These are phyloP conservation scores for Euphorbia lathyris DNA, from an alignment of 345 rosid species.

Conservation along the genomic window DNA sequence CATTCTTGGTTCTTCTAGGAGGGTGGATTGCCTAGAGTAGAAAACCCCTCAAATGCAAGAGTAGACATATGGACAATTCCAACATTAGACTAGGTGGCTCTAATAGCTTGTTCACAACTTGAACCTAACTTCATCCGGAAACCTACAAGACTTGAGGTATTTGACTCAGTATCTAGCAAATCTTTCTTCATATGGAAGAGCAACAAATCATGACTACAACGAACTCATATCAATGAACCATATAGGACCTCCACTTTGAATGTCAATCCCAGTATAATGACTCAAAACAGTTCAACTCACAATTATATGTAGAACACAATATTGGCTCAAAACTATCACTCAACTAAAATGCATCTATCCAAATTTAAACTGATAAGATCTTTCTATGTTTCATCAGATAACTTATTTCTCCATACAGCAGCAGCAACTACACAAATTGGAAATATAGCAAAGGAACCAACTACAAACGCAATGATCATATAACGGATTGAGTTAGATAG, in stretches of 20 bases:
- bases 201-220: neutral
- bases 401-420: neutral
- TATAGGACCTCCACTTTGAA: neutral
- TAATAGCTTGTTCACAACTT: too few relatives aligned
- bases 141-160: neutral
- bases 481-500: neutral
- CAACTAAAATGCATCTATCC: neutral
- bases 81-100: too few relatives aligned
- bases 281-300: constrained; percentile 1
- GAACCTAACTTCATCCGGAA: too few relatives aligned
- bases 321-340: neutral
- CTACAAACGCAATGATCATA: neutral
- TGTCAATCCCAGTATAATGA: neutral
- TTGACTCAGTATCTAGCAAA: neutral
- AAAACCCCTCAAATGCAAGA: too few relatives aligned
- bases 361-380: neutral
- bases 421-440: neutral
- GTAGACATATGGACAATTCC: too few relatives aligned
- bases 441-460: neutral
- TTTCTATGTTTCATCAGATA: neutral
- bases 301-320: neutral
- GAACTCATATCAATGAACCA: neutral
- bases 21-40: too few relatives aligned
- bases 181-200: neutral
- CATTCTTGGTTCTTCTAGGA: too few relatives aligned